These are phyloP conservation scores for Incumbomyces lentus DNA, from an alignment of 2,329 filamentous ascomycete species.

Conservation along the genomic window DNA sequence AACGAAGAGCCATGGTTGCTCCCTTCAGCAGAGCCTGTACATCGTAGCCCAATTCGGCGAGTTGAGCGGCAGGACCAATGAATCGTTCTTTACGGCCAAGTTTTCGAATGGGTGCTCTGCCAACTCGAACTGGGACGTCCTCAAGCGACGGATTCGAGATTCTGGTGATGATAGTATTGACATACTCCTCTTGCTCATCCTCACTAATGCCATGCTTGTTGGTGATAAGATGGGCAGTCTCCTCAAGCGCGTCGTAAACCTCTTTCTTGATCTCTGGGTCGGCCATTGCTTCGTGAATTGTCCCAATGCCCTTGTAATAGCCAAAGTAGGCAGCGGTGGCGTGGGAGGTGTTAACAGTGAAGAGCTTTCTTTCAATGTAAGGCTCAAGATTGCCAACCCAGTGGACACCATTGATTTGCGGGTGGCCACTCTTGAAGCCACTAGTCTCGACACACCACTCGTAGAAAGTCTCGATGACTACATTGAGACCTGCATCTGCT, in stretches of 20 bases:
- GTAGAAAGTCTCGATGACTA: constrained; percentile 96
- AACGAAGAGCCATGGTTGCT: constrained; percentile 84
- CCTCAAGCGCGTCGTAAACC: constrained; percentile 67
- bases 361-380: constrained; percentile 98
- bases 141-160: constrained; percentile 78
- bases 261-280: constrained; percentile 70
- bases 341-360: constrained; percentile 97
- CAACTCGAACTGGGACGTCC: constrained; percentile 89
- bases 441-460: constrained; percentile 93
- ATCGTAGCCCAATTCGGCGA: constrained; percentile 69
- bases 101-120: constrained; percentile 88
- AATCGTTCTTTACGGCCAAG: constrained; percentile 91
- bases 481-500: constrained; percentile 67
- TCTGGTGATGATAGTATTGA: constrained; percentile 80
- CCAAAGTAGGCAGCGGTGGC: constrained; percentile 94
- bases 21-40: constrained; percentile 67
- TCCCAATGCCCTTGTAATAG: constrained; percentile 73
- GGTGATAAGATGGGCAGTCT: constrained; percentile 79
- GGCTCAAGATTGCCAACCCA: constrained; percentile 86
- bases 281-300: constrained; percentile 77
- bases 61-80: constrained; percentile 78
- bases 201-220: constrained; percentile 71
- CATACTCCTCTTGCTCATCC: constrained; percentile 72
- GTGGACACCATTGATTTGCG: constrained; percentile 76
- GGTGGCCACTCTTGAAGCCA: constrained; percentile 64